Evolutionary conservation across 768 basidiomycete genomes (phyloP), one percentile per base, ranked within the genome.

Genomic region (Pisolithus orientalis): DNA sequence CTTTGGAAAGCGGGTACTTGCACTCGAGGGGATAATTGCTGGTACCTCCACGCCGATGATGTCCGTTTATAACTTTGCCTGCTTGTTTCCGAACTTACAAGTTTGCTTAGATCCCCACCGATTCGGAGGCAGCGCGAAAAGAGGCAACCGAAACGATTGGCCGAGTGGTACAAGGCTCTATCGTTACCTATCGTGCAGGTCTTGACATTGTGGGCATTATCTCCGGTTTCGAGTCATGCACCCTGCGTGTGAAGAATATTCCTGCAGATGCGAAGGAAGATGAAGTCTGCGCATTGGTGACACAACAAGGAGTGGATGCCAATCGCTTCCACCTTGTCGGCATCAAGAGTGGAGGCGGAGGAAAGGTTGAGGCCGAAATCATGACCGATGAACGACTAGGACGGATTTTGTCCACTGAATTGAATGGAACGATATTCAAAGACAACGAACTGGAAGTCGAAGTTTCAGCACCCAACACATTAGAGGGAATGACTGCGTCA

Each of bases 141-240:
- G 34, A 34, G 34, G 34, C 34, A 14, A 13, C 13, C 34, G 4
- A 34, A 34, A 34, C 34, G 11, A 34, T 34, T 13, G 34, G 34
- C 5, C 34, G 34, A 14, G 55, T 78, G 16, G 73, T 80, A 13
- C 68, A 69, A n/a, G 75, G 73, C 7, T 75, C 72, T 38, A 65
- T 82, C 37, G 74, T 79, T 14, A 78, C 78, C 3, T 82, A 70
- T 39, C 69, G 69, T 29, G 74, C 79, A 1, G 82, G 82, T 5
- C 60, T 79, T 38, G 65, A 72, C 16, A 66, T 84, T 37, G 64
- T 64, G 38, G 60, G 67, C 31, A 53, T 80, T 31, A 61, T 79
- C 24, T 68, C 75, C 16, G 80, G 78, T 5, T 82, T 80, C 56
- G 78, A 84, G 39, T 72, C 76, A 6, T 78, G 76, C 58, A 69